Conservation (phyloP, 257 asterid genomes). For the Plantago ovata region DNA sequence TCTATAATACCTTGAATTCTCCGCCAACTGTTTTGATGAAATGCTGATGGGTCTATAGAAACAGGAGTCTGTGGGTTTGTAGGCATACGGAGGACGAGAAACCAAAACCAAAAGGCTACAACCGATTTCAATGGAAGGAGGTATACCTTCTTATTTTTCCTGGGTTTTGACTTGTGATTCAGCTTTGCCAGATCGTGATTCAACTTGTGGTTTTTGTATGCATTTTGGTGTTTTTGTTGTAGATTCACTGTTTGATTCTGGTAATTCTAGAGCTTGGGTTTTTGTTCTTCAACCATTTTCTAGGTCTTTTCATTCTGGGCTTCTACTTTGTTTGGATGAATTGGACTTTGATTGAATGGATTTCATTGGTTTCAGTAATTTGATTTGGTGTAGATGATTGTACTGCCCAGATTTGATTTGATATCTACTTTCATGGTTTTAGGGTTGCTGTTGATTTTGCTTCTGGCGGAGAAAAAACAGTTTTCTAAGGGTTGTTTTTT, state of each 20-base stretch:
- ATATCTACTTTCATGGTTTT: not conserved
- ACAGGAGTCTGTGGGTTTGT: not conserved
- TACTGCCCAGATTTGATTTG: not conserved
- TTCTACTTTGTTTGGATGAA: not conserved
- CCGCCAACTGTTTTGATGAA: constrained; percentile 22
- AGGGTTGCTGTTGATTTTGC: not conserved
- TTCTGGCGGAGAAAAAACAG: not conserved
- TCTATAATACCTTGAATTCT: constrained; percentile 22
- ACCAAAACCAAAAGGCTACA: not conserved
- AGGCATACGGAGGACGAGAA: too few relatives aligned
- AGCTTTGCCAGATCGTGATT: not conserved
- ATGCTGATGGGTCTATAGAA: constrained; percentile 24
- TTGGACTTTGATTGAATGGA: not conserved
- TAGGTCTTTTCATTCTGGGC: constrained; percentile 6
- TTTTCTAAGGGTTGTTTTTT: not conserved
- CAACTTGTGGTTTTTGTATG: not conserved
- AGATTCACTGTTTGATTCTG: constrained; percentile 2
- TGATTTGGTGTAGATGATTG: not conserved
- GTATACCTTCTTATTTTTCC: constrained; percentile 12
- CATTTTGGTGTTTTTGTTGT: constrained; percentile 4
- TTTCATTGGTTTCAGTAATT: not conserved
- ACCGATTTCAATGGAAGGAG: constrained; percentile 29
- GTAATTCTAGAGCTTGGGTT: constrained; percentile 8
- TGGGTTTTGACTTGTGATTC: constrained; percentile 15
- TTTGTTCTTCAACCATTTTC: too few relatives aligned